A percentile compares a stretch with the other conserved stretches of the same genome.
Evolutionary conservation across 2,329 filamentous ascomycete species (phyloP).

Genomic region (Fusarium penzigii): DNA sequence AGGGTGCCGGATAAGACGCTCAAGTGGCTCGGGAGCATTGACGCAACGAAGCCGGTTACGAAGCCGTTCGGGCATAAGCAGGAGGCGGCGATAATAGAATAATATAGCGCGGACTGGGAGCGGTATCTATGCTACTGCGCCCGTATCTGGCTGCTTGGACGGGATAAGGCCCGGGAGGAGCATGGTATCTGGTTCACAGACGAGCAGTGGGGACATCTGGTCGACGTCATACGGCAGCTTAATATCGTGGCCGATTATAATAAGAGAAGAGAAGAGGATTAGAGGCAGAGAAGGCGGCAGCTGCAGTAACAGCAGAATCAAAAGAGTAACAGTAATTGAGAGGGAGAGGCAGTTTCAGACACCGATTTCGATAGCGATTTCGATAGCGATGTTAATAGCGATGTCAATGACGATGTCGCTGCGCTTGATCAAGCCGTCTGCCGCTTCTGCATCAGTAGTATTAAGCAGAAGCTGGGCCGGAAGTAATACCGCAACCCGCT

Average conservation of each 20-base stretch:
- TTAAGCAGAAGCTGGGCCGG: background rate
- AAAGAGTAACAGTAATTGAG: background rate
- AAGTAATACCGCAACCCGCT: conserved; percentile 1
- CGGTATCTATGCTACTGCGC: conserved; percentile 1
- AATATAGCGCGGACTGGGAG: background rate
- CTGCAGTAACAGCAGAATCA: too few species aligned
- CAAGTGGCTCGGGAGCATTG: background rate
- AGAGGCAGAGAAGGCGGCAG: background rate
- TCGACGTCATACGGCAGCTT: background rate
- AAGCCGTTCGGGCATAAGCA: background rate
- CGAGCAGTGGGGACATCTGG: background rate
- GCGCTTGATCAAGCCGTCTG: background rate
- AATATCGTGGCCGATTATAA: background rate
- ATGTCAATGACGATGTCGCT: too few species aligned
- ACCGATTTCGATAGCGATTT: background rate
- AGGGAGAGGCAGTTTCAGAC: background rate
- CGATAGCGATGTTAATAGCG: too few species aligned
- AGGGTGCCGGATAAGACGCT: conserved; percentile 2
- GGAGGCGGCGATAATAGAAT: background rate
- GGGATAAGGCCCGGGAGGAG: background rate
- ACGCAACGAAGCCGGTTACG: background rate
- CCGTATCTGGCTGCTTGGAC: background rate
- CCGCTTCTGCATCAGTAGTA: background rate
- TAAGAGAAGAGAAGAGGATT: background rate
- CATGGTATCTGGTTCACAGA: background rate